These are phyloP conservation scores for Naganishia cerealis DNA, from an alignment of 1,284 basidiomycete species.

Conservation along the genomic window DNA sequence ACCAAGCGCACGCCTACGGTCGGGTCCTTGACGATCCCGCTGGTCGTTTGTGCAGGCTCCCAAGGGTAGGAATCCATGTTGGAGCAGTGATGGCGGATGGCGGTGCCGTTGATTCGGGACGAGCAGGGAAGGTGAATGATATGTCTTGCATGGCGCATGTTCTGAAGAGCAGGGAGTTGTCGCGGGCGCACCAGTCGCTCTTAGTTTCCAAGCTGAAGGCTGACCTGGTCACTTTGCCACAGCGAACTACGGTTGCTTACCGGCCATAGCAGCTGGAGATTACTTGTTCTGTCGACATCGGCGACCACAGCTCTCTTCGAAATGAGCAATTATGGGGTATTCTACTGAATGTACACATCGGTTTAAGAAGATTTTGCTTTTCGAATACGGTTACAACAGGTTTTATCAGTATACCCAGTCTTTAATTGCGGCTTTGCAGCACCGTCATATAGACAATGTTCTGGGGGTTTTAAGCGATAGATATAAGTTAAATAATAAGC, in stretches of 20 bases:
- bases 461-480: not conserved
- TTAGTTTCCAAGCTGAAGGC: too few species aligned
- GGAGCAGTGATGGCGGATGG: not conserved
- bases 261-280: too few species aligned
- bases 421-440: not conserved
- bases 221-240: too few species aligned
- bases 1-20: conserved; percentile 81
- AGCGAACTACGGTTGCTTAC: too few species aligned
- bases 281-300: too few species aligned
- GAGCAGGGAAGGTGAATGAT: not conserved
- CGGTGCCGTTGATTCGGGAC: not conserved
- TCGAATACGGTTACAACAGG: conserved; percentile 4
- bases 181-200: too few species aligned
- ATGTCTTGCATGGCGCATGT: not conserved
- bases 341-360: not conserved
- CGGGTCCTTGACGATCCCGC: conserved; percentile 82
- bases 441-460: not conserved
- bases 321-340: not conserved
- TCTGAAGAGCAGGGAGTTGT: not conserved
- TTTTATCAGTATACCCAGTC: not conserved
- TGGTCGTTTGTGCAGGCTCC: conserved; percentile 65
- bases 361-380: not conserved
- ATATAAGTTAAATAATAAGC: conserved; percentile 8
- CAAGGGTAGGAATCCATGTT: conserved; percentile 24
- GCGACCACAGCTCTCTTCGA: not conserved